Evolutionary conservation across 2,329 filamentous ascomycete species (phyloP).

Genomic region (Trichophyton benhamiae): DNA sequence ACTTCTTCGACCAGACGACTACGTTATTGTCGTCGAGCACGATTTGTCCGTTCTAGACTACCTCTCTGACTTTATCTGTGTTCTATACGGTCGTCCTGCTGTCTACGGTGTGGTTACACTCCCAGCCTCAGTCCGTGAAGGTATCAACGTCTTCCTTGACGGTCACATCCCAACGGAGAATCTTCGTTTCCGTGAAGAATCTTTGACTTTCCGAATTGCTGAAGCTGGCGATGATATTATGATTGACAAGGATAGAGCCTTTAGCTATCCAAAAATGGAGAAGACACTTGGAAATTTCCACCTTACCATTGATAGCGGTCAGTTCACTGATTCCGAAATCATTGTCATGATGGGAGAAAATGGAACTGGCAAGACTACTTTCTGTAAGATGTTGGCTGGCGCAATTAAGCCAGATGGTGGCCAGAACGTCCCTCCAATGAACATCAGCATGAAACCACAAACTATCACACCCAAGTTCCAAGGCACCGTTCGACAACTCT

Average conservation of each 20-base stretch:
- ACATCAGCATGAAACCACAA: conserved; percentile 98
- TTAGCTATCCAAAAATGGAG: conserved; percentile 78
- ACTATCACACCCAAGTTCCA: conserved; percentile 98
- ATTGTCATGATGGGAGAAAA: conserved; percentile 99
- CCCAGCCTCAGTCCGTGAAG: conserved; percentile 90
- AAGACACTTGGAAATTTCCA: conserved; percentile 87
- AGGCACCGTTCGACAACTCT: conserved; percentile 90
- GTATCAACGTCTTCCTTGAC: conserved; percentile 98
- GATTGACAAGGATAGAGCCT: conserved; percentile 70
- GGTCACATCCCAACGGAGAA: conserved; percentile 98
- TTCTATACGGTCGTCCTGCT: conserved; percentile 88
- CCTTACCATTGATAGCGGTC: conserved; percentile 65
- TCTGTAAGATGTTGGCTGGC: conserved; percentile 91
- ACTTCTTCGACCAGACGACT: conserved; percentile 76
- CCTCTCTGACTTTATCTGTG: conserved; percentile 95
- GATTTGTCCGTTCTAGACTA: conserved; percentile 98
- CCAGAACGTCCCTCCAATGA: conserved; percentile 75
- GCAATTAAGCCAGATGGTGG: conserved; percentile 79
- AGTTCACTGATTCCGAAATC: conserved; percentile 96
- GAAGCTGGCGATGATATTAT: conserved; percentile 83
- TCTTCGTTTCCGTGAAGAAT: conserved; percentile 94
- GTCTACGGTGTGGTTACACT: conserved; percentile 97
- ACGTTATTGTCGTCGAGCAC: conserved; percentile 98
- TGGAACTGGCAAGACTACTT: conserved; percentile 97
- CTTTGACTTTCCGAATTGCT: conserved; percentile 84